Evolutionary conservation across 345 rosid genomes (phyloP).

Genomic region (Psidium guajava): DNA sequence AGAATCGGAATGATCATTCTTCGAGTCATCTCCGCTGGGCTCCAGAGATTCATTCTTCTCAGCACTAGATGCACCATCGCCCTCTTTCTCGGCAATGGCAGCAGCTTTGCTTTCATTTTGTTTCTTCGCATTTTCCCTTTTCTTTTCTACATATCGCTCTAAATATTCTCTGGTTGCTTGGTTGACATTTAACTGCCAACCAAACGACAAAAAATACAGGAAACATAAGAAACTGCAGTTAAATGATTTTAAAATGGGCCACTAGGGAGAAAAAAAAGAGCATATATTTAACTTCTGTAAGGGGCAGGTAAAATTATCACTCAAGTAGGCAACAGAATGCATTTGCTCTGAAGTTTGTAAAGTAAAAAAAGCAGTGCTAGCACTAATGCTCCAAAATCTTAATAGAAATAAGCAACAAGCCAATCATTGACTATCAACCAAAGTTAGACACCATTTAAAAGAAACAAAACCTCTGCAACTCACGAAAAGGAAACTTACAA

Average conservation of each 20-base stretch:
- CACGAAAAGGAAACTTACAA: not conserved
- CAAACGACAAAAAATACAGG: slow-evolving; percentile 1
- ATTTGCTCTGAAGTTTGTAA: not conserved
- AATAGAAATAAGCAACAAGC: not conserved
- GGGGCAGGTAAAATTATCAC: not conserved
- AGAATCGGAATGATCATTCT: slow-evolving; percentile 31
- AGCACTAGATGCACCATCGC: slow-evolving; percentile 16
- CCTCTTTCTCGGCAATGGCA: slow-evolving; percentile 34
- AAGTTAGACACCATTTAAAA: not conserved
- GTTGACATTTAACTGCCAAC: slow-evolving; percentile 64
- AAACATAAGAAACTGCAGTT: not conserved
- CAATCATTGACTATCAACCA: not conserved
- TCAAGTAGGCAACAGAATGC: not conserved
- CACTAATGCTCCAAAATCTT: not conserved
- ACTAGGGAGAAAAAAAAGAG: not conserved
- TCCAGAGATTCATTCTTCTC: slow-evolving; percentile 31
- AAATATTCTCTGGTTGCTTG: slow-evolving; percentile 87
- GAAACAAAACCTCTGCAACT: not conserved
- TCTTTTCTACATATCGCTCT: slow-evolving; percentile 68
- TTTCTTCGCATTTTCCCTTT: slow-evolving; percentile 60
- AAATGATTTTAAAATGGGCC: not conserved
- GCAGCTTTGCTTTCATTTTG: slow-evolving; percentile 37
- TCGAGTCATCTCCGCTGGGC: slow-evolving; percentile 25
- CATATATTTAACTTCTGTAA: not conserved
- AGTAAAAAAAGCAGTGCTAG: not conserved